phyloP scores from a whole-genome alignment of 2,329 filamentous ascomycete species.

The Verticillium isaacii region DNA sequence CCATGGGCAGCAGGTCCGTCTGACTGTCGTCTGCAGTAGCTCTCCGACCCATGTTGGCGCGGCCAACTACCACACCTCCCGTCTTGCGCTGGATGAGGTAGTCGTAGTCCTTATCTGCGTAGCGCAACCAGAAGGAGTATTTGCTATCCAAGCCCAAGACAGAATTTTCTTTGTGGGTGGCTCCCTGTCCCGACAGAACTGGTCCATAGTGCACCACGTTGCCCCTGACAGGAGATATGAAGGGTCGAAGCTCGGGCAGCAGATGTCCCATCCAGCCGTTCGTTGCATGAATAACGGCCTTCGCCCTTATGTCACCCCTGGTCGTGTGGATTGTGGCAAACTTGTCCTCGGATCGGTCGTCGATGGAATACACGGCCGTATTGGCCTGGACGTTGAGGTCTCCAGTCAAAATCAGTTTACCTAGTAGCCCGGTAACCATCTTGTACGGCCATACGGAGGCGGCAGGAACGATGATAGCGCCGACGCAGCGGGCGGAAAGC shows the following conservation, averaged over 20 bases:
- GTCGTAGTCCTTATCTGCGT: conserved; percentile 18
- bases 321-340: conserved; percentile 13
- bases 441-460: conserved; percentile 19
- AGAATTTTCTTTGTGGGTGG: neutral
- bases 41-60: conserved; percentile 12
- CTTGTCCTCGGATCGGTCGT: conserved; percentile 1
- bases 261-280: conserved; percentile 20
- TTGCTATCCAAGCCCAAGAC: neutral
- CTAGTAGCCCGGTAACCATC: conserved; percentile 11
- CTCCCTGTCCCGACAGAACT: neutral
- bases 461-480: conserved; percentile 13
- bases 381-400: conserved; percentile 16
- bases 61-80: conserved; percentile 13
- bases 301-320: conserved; percentile 14
- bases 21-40: conserved; percentile 10
- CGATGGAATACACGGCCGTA: conserved; percentile 11
- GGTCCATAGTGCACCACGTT: conserved; percentile 4
- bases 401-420: neutral
- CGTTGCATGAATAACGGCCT: conserved; percentile 17
- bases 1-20: conserved; percentile 8
- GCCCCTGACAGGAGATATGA: conserved; percentile 10
- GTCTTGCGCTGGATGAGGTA: conserved; percentile 15
- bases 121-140: conserved; percentile 14
- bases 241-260: conserved; percentile 16
- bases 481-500: conserved; percentile 3